Evolutionary conservation across 2,329 filamentous ascomycete genomes (phyloP), one percentile per base, ranked within the genome.

Genomic region (Ophiostoma himal-ulmi): DNA sequence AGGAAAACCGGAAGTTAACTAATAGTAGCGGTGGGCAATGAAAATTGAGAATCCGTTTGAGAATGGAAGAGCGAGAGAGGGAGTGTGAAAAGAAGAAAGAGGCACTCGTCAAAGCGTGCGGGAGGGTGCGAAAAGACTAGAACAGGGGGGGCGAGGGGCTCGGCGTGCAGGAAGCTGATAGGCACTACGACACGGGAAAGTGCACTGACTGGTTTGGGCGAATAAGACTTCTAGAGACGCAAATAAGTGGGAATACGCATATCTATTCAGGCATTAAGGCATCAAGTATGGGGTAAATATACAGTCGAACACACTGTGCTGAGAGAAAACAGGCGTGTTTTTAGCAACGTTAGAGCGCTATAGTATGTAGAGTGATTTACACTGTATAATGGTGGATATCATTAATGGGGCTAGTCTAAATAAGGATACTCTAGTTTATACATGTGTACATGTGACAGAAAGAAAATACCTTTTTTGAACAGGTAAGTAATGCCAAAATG

Each of bases 71-170:
- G 36, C 14, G n/a, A 22, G n/a, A 41, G 64, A 41, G 64, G 60
- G 60, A 64, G 60, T 36, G 57, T 62, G 57, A 11, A 3, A 36
- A 62, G 57, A 62, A 62, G 57, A 62, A 62, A 62, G 34, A 36
- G 26, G 3, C 30, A 30, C 30, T 30, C 30, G 30, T 30, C 30
- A 30, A 30, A 11, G 44, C 13, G 54, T 30, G 54, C 22, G 54
- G 54, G 34, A 64, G n/a, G 52, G 60, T 64, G 60, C 60, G 34
- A 37, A 7, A 36, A 64, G 34, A 14, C 13, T n/a, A 37, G 14
- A 36, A 14, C 44, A 36, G 30, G 60, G 34, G n/a, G 22, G n/a
- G 52, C 5, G 14, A 57, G n/a, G 52, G 52, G n/a, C 7, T 26
- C 52, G n/a, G n/a, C 8, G 52, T 57, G n/a, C 17, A 17, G 52